Conservation (phyloP, 306 rosid genomes). For the Quercus mongolica region DNA sequence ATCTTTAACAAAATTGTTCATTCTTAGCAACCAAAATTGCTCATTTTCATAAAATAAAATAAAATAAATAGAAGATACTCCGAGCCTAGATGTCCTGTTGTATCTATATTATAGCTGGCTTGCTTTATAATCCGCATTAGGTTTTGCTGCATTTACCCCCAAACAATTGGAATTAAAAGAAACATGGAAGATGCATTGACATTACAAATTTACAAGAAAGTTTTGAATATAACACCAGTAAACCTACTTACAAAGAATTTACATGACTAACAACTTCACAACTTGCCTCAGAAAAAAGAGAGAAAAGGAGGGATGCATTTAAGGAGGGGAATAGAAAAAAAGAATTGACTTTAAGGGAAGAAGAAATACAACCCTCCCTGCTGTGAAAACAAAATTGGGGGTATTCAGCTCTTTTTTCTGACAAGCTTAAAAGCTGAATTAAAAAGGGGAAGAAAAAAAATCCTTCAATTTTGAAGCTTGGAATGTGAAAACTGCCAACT, state of each 20-base stretch:
- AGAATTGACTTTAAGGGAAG: neutral
- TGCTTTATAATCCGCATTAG: neutral
- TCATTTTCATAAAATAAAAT: neutral
- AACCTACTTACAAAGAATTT: conserved; percentile 27
- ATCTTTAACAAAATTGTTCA: neutral
- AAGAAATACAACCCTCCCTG: conserved; percentile 3
- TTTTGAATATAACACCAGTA: neutral
- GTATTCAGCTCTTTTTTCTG: neutral
- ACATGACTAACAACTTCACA: conserved; percentile 15
- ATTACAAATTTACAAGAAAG: conserved; percentile 17
- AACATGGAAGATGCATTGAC: neutral
- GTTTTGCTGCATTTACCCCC: neutral
- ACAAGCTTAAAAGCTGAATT: neutral
- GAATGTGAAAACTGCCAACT: conserved; percentile 39
- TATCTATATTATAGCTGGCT: neutral
- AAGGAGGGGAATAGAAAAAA: neutral
- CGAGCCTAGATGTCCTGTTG: neutral
- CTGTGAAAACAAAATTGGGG: neutral
- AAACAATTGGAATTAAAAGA: neutral
- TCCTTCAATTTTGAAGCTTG: conserved; percentile 1
- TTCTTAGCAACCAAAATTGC: neutral
- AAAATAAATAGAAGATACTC: neutral
- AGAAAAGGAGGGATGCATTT: conserved; percentile 3
- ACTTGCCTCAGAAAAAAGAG: neutral
- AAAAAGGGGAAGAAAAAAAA: neutral